Conservation (phyloP, 1,284 basidiomycete genomes). For the Gymnopus androsaceus region DNA sequence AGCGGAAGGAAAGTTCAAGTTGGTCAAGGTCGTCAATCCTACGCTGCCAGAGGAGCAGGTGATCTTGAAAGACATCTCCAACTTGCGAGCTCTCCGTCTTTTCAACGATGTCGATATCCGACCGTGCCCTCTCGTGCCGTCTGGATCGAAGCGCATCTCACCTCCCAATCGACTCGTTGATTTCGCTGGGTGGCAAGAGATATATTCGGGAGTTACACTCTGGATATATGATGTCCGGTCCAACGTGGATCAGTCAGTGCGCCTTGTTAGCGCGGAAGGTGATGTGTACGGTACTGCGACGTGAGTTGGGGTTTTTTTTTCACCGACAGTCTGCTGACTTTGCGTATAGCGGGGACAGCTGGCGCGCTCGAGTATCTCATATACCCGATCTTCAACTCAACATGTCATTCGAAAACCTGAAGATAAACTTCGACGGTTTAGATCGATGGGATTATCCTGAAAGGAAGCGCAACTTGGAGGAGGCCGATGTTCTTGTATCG, state of each 20-base stretch:
- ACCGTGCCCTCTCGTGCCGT: conserved; percentile 46
- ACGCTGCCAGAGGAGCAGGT: conserved; percentile 40
- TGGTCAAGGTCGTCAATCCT: conserved; percentile 59
- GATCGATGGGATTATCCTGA: conserved; percentile 72
- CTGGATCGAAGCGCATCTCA: conserved; percentile 44
- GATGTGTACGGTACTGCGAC: conserved; percentile 74
- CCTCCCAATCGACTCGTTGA: conserved; percentile 63
- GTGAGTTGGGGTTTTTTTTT: conserved; percentile 41
- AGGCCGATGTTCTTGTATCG: conserved; percentile 31
- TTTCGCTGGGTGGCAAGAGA: conserved; percentile 65
- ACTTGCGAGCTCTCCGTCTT: conserved; percentile 64
- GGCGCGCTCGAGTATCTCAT: conserved; percentile 69
- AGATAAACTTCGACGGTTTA: conserved; percentile 73
- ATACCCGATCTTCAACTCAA: conserved; percentile 74
- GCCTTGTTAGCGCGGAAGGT: conserved; percentile 60
- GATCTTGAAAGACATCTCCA: conserved; percentile 55
- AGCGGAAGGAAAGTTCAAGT: conserved; percentile 33
- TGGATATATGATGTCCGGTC: conserved; percentile 76
- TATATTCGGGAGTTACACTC: conserved; percentile 65
- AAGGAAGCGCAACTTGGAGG: conserved; percentile 60
- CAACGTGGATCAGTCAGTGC: conserved; percentile 63
- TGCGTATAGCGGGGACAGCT: conserved; percentile 67
- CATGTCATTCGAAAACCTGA: conserved; percentile 61
- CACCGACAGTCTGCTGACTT: neutral
- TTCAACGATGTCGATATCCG: conserved; percentile 70